These are phyloP conservation scores for Lyophyllum decastes DNA, from an alignment of 768 basidiomycete species.

Conservation along the genomic window DNA sequence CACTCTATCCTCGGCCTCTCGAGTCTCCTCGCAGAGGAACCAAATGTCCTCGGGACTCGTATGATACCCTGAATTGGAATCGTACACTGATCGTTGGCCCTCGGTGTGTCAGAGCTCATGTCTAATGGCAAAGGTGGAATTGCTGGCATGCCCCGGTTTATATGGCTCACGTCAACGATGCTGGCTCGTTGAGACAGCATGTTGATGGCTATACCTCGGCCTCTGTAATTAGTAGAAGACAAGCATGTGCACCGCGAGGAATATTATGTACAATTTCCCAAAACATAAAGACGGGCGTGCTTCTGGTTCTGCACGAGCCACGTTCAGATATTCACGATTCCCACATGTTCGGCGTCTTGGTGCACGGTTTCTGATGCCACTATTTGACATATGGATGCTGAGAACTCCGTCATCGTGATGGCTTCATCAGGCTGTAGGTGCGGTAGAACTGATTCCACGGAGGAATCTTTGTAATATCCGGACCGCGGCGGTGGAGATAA, in stretches of 20 bases:
- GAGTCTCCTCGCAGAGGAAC: neutral
- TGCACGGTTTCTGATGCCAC: constrained; percentile 35
- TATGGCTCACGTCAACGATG: neutral
- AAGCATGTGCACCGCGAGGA: constrained; percentile 4
- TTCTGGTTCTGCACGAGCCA: constrained; percentile 20
- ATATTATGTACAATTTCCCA: constrained; percentile 9
- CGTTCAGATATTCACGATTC: constrained; percentile 26
- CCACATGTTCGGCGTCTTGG: constrained; percentile 32
- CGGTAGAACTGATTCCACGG: constrained; percentile 34
- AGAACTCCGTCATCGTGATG: constrained; percentile 32
- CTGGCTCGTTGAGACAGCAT: constrained; percentile 1
- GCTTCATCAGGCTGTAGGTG: constrained; percentile 16
- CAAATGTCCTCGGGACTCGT: neutral
- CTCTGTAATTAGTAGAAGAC: constrained; percentile 2
- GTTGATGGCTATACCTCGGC: constrained; percentile 10
- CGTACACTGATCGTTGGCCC: neutral
- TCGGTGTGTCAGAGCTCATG: neutral
- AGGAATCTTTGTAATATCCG: constrained; percentile 30
- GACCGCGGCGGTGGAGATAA: constrained; percentile 39
- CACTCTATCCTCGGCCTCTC: constrained; percentile 1
- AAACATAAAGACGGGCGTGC: constrained; percentile 1
- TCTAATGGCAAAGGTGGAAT: neutral
- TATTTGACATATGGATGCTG: constrained; percentile 32
- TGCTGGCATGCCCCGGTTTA: neutral
- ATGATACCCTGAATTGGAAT: neutral